Evolutionary conservation across 1,284 basidiomycete genomes (phyloP), one percentile per base, ranked within the genome.

Genomic region (Heterobasidion annosum): DNA sequence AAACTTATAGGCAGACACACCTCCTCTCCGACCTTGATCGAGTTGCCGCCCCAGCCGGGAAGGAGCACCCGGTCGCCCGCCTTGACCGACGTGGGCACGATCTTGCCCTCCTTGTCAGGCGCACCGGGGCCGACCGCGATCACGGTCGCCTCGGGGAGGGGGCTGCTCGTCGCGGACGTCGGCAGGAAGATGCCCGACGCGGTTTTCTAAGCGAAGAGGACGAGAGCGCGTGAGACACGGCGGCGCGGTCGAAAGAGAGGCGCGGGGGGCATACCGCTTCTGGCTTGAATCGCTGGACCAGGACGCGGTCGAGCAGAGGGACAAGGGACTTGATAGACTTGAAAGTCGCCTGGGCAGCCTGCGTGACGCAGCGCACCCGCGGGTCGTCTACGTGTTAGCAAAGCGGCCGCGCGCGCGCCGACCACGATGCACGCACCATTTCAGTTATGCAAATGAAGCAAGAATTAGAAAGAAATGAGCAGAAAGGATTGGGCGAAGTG

Each of bases 11-110:
- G 42, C 12, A 43, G 12, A 81, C 89, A 63, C 65, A 93, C 94
- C 68, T 98, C 95, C 34, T 99, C 96, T 56, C 94, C 95, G 53
- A 99, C 85, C 74, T 98, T 99, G 74, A 99, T 95, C 16, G 90
- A 72, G 70, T 88, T 94, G 15, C 96, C 96, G 55, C 96, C 96
- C 91, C 95, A 99, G 25, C 91, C 90, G 8, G 96, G 96, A 5
- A 99, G 77, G 53, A 99, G 77, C 8, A 98, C 94, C 43, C 91
- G 82, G 76, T 98, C 96, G 49, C 96, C 96, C 34, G 86, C 78
- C 75, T 90, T 85, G 55, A 98, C 94, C 42, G 75, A 72, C 25
- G 85, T 81, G 10, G 94, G 90, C n/a, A 88, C 72, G 16, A 96
- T 57, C 40, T 79, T 71, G 48, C 96, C 95, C 6, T 93, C 83